A percentile compares a stretch with the other conserved stretches of the same genome.
phyloP scores from a whole-genome alignment of 305 asterid genomes.

The Fraxinus angustifolia region DNA sequence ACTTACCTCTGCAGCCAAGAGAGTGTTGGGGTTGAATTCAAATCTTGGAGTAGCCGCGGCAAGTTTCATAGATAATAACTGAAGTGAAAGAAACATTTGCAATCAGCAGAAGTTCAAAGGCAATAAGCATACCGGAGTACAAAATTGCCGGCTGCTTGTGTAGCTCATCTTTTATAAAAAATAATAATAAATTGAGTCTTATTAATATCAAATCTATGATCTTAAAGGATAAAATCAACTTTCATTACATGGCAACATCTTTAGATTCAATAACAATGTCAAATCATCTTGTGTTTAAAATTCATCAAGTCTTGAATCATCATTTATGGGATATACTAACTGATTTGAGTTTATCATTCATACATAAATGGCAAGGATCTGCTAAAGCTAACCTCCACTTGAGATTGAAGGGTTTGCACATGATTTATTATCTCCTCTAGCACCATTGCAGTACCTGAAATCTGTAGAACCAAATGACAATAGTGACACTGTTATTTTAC shows the following conservation, averaged over 20 bases:
- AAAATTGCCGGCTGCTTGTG: background rate
- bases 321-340: background rate
- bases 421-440: conserved; percentile 96
- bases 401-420: conserved; percentile 86
- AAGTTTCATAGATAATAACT: conserved; percentile 94
- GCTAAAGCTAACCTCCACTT: conserved; percentile 74
- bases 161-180: background rate
- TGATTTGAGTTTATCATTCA: conserved; percentile 1
- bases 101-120: background rate
- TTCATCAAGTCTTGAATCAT: background rate
- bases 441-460: conserved; percentile 95
- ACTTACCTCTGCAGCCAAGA: conserved; percentile 75
- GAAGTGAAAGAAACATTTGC: conserved; percentile 24
- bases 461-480: conserved; percentile 40
- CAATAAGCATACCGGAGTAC: background rate
- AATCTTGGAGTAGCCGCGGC: conserved; percentile 77
- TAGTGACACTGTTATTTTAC: background rate
- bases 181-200: background rate
- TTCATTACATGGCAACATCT: background rate
- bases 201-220: background rate
- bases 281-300: background rate
- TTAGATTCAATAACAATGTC: background rate
- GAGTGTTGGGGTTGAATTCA: conserved; percentile 64
- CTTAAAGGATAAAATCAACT: background rate
- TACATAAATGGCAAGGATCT: conserved; percentile 11